phyloP scores from a whole-genome alignment of 805 yeast genomes.

The Candida maesae region DNA sequence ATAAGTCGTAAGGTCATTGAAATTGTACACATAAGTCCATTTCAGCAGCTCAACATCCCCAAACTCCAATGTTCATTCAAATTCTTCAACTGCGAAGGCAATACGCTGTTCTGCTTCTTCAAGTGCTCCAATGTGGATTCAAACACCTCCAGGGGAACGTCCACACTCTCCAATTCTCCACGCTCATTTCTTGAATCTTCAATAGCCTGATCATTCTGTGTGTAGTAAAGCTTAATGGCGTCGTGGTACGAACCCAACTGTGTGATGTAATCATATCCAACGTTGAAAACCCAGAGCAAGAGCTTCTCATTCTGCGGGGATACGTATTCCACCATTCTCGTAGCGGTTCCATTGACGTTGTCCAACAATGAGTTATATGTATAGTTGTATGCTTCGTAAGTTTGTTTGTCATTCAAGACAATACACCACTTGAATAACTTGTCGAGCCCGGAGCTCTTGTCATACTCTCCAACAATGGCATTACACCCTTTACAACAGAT shows the following conservation, averaged over 20 bases:
- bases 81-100: slow-evolving; percentile 16
- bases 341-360: slow-evolving; percentile 39
- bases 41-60: slow-evolving; percentile 1
- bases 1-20: not conserved
- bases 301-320: slow-evolving; percentile 17
- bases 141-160: slow-evolving; percentile 31
- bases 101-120: slow-evolving; percentile 22
- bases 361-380: slow-evolving; percentile 39
- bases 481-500: slow-evolving; percentile 38
- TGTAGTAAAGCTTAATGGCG: slow-evolving; percentile 45
- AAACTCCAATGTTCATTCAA: not conserved
- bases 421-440: slow-evolving; percentile 59
- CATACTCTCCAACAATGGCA: slow-evolving; percentile 37
- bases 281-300: slow-evolving; percentile 50
- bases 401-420: slow-evolving; percentile 30
- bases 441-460: slow-evolving; percentile 28
- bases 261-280: slow-evolving; percentile 31
- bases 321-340: slow-evolving; percentile 32
- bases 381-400: slow-evolving; percentile 34
- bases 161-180: slow-evolving; percentile 39
- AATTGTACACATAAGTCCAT: not conserved
- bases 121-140: slow-evolving; percentile 30
- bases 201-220: slow-evolving; percentile 29
- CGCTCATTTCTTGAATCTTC: slow-evolving; percentile 28
- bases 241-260: slow-evolving; percentile 13